Evolutionary conservation across 345 rosid genomes (phyloP).

Genomic region (Clarkia xantiana): DNA sequence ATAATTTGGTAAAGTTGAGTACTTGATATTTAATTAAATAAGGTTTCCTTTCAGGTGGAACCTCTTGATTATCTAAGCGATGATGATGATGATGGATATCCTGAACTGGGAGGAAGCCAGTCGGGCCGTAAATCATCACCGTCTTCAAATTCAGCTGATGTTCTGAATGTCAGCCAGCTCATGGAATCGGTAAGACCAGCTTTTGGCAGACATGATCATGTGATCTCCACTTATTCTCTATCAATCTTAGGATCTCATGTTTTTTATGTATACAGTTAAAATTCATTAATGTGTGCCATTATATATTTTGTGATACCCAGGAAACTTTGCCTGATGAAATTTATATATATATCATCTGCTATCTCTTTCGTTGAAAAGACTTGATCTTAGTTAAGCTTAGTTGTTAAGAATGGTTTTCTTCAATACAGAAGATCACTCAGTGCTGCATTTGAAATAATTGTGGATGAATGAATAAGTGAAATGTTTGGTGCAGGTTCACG

Average conservation of each 20-base stretch:
- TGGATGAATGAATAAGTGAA: neutral
- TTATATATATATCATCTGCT: too few species aligned
- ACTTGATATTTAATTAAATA: constrained; percentile 26
- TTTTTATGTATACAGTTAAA: too few species aligned
- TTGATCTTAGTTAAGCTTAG: too few species aligned
- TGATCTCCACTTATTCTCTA: neutral
- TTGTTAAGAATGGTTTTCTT: too few species aligned
- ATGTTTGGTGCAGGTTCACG: constrained; percentile 41
- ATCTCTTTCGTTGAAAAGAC: too few species aligned
- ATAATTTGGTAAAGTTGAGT: neutral
- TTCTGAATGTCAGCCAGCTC: constrained; percentile 61
- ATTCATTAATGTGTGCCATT: too few species aligned
- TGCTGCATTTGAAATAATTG: neutral
- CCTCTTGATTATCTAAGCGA: constrained; percentile 37
- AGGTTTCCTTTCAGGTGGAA: constrained; percentile 10
- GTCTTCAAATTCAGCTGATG: constrained; percentile 34
- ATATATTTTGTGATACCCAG: too few species aligned
- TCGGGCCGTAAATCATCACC: constrained; percentile 63
- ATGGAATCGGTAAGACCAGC: constrained; percentile 59
- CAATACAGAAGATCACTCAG: too few species aligned
- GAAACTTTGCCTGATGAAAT: too few species aligned
- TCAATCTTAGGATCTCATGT: too few species aligned
- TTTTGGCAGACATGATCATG: neutral
- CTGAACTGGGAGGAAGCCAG: constrained; percentile 62
- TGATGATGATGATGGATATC: constrained; percentile 54